phyloP scores from a whole-genome alignment of 805 yeast species.

The Candida vartiovaarae region DNA sequence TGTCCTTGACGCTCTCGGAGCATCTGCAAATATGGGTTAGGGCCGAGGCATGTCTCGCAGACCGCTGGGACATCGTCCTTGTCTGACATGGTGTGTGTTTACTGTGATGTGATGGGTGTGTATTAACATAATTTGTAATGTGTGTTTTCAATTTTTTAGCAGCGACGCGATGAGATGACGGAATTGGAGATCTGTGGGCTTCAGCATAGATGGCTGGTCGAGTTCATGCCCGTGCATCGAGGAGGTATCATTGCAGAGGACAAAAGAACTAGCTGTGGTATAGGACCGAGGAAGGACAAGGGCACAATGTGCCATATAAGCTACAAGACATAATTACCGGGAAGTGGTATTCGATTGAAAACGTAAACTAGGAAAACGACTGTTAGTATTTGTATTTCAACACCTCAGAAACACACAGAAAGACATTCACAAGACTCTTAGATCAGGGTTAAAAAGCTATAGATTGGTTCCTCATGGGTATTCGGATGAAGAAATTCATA shows the following conservation, averaged over 20 bases:
- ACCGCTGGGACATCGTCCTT: constrained; percentile 43
- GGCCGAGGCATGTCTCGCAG: constrained; percentile 70
- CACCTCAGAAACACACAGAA: not conserved
- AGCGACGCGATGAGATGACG: too few relatives aligned
- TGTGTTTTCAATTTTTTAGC: too few relatives aligned
- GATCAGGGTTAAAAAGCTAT: constrained; percentile 65
- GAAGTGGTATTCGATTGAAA: not conserved
- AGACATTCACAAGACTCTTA: not conserved
- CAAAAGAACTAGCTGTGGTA: too few relatives aligned
- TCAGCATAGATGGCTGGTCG: too few relatives aligned
- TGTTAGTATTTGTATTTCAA: too few relatives aligned
- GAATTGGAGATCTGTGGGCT: too few relatives aligned
- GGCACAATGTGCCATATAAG: too few relatives aligned
- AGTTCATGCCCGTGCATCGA: too few relatives aligned
- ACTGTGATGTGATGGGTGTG: not conserved
- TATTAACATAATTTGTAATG: not conserved
- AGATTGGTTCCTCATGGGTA: constrained; percentile 51
- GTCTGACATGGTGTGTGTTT: constrained; percentile 2
- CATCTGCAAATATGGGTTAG: constrained; percentile 60
- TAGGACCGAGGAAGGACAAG: too few relatives aligned
- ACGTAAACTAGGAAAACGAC: not conserved
- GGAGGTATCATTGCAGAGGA: too few relatives aligned
- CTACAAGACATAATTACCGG: too few relatives aligned
- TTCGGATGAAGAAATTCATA: constrained; percentile 71
- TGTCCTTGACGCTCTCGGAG: constrained; percentile 62